A percentile compares a stretch with the other conserved stretches of the same genome.
Conservation (phyloP, 108 stramenopile genomes). For the Discostella stelligeroides region DNA sequence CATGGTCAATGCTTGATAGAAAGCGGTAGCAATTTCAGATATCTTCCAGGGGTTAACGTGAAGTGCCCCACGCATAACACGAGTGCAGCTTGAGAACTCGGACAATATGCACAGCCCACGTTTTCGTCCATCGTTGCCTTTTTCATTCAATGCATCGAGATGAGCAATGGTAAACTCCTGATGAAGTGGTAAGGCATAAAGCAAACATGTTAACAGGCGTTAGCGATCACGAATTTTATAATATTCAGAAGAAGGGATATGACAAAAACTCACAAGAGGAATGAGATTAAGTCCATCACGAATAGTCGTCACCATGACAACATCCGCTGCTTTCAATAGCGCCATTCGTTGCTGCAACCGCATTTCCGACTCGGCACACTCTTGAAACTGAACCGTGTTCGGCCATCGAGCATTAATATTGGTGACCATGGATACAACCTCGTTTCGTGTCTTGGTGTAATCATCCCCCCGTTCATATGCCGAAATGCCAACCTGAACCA, state of each 20-base stretch:
- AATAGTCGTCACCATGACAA: conserved; percentile 91
- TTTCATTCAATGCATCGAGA: conserved; percentile 85
- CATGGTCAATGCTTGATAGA: conserved; percentile 74
- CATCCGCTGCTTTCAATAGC: conserved; percentile 82
- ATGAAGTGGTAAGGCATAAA: conserved; percentile 42
- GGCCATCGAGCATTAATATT: conserved; percentile 88
- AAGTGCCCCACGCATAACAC: conserved; percentile 96
- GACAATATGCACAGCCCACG: conserved; percentile 91
- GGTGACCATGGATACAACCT: conserved; percentile 76
- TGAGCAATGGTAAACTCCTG: conserved; percentile 95
- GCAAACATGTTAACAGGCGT: conserved; percentile 25
- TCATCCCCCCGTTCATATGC: conserved; percentile 89
- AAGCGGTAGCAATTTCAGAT: conserved; percentile 84
- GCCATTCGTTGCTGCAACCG: conserved; percentile 86
- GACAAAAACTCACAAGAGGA: conserved; percentile 79
- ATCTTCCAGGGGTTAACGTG: conserved; percentile 94
- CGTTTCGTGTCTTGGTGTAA: conserved; percentile 79
- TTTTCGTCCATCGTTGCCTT: conserved; percentile 79
- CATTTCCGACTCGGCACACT: conserved; percentile 79
- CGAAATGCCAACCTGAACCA: conserved; percentile 95
- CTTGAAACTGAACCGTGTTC: conserved; percentile 88
- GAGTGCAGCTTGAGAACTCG: conserved; percentile 88
- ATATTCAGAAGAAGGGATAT: conserved; percentile 50
- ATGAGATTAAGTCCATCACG: conserved; percentile 96
- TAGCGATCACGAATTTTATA: too few species aligned